These are phyloP conservation scores for Panus rudis DNA, from an alignment of 768 basidiomycete genomes.

Conservation along the genomic window DNA sequence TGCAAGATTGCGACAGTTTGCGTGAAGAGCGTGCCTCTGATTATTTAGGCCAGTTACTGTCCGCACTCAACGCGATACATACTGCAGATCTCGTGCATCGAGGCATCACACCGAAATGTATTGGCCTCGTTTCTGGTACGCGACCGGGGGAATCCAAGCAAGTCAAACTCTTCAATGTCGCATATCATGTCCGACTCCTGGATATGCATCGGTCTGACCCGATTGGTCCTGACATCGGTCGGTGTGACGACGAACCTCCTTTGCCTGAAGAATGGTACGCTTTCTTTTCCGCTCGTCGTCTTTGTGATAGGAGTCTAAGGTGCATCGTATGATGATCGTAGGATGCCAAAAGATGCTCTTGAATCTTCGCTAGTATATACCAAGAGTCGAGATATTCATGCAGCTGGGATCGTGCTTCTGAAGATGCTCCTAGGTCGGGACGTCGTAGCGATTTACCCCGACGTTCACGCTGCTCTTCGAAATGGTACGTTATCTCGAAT, in stretches of 20 bases:
- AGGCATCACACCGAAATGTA: conserved; percentile 50
- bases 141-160: conserved; percentile 48
- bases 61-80: conserved; percentile 64
- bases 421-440: conserved; percentile 84
- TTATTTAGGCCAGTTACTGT: conserved; percentile 66
- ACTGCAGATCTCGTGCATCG: conserved; percentile 62
- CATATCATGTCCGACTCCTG: conserved; percentile 63
- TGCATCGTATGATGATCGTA: conserved; percentile 27
- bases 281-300: conserved; percentile 17
- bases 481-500: conserved; percentile 39
- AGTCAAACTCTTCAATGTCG: conserved; percentile 69
- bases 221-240: conserved; percentile 38
- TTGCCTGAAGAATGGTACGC: conserved; percentile 44
- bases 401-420: conserved; percentile 68
- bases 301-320: too few species aligned
- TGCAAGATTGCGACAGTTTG: conserved; percentile 73
- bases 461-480: conserved; percentile 51
- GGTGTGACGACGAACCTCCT: conserved; percentile 19
- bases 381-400: conserved; percentile 74
- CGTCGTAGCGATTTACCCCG: conserved; percentile 44
- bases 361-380: conserved; percentile 78
- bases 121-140: conserved; percentile 53
- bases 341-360: conserved; percentile 73
- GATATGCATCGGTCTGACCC: conserved; percentile 84
- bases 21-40: conserved; percentile 66